phyloP scores from a whole-genome alignment of 2,329 filamentous ascomycete genomes.

The Hypoxylon sp. region DNA sequence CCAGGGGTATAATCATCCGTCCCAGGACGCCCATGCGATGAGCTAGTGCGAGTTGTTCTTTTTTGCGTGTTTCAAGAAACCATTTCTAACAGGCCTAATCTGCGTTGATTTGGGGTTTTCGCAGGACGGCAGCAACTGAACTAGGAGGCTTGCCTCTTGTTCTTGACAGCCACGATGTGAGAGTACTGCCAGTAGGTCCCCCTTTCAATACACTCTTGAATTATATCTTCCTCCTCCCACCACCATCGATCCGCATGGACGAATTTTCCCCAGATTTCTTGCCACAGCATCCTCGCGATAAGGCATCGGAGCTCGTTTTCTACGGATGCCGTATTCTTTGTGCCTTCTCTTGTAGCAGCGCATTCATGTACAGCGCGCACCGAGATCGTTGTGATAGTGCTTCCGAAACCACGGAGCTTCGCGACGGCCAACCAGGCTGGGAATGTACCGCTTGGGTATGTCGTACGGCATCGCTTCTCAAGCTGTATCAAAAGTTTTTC shows the following conservation, averaged over 20 bases:
- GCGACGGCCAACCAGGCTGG: constrained; percentile 72
- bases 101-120: not conserved
- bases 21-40: constrained; percentile 14
- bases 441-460: constrained; percentile 70
- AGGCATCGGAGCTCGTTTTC: constrained; percentile 66
- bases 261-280: constrained; percentile 70
- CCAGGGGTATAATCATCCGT: constrained; percentile 22
- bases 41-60: constrained; percentile 18
- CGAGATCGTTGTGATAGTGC: constrained; percentile 63
- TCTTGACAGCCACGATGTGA: constrained; percentile 69
- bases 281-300: constrained; percentile 72
- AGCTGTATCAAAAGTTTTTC: constrained; percentile 72
- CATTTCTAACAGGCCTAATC: not conserved
- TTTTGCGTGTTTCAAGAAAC: constrained; percentile 5
- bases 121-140: not conserved
- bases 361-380: constrained; percentile 62
- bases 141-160: constrained; percentile 41
- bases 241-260: constrained; percentile 69
- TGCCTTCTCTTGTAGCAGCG: constrained; percentile 31
- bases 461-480: constrained; percentile 70
- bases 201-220: constrained; percentile 68
- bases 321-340: constrained; percentile 52
- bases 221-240: constrained; percentile 71
- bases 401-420: constrained; percentile 64
- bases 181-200: constrained; percentile 73